phyloP scores from a whole-genome alignment of 2,329 filamentous ascomycete genomes.

The Diplodia mutila region DNA sequence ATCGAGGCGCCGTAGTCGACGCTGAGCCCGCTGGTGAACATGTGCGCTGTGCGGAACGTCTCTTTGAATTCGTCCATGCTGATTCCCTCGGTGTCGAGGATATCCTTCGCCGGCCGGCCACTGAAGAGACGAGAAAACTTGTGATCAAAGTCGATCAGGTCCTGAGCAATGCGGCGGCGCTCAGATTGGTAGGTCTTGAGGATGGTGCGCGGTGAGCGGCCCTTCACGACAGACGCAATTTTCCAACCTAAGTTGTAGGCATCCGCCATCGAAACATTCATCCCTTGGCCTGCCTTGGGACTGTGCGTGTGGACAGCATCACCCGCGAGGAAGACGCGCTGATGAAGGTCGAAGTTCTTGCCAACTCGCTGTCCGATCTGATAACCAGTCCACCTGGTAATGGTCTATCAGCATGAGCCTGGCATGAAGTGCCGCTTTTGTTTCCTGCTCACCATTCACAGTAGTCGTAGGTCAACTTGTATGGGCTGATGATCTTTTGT shows the following conservation, averaged over 20 bases:
- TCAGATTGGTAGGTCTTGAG: conserved; percentile 59
- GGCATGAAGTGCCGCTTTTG: background rate
- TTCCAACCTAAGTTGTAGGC: conserved; percentile 64
- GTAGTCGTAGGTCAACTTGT: conserved; percentile 66
- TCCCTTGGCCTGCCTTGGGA: conserved; percentile 70
- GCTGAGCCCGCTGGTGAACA: conserved; percentile 62
- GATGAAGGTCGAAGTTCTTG: conserved; percentile 58
- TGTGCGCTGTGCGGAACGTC: conserved; percentile 62
- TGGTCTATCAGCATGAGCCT: background rate
- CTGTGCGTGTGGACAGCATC: conserved; percentile 64
- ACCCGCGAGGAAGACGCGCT: conserved; percentile 70
- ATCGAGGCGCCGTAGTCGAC: conserved; percentile 63
- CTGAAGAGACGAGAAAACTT: conserved; percentile 54
- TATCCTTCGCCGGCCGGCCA: conserved; percentile 58
- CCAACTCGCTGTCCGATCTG: conserved; percentile 67
- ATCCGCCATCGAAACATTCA: conserved; percentile 75
- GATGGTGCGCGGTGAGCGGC: conserved; percentile 45
- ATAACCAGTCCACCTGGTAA: conserved; percentile 13
- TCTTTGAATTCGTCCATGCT: conserved; percentile 66
- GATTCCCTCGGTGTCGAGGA: conserved; percentile 64
- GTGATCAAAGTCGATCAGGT: conserved; percentile 63
- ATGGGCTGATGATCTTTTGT: conserved; percentile 67
- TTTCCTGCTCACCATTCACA: conserved; percentile 62
- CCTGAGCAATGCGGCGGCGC: conserved; percentile 63
- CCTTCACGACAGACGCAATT: conserved; percentile 54